These are phyloP conservation scores for Euphorbia neoarborescens DNA, from an alignment of 441 rosid species.

Conservation along the genomic window DNA sequence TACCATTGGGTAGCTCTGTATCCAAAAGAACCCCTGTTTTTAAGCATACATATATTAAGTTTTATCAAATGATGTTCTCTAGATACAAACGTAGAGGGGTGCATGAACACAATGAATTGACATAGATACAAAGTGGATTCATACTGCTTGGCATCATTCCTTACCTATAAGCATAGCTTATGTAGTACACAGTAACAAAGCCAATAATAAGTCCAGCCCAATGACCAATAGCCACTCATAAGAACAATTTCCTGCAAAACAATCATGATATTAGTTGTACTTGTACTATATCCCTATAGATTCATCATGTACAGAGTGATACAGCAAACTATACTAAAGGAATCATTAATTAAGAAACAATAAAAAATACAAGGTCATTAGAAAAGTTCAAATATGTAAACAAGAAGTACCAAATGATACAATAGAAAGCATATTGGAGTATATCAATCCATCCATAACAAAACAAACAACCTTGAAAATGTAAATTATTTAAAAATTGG, in stretches of 20 bases:
- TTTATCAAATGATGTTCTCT: too few species aligned
- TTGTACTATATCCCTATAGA: neutral
- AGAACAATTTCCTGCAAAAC: slow-evolving; percentile 55
- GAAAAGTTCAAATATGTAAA: neutral
- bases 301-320: neutral
- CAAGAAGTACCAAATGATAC: neutral
- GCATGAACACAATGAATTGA: slow-evolving; percentile 20
- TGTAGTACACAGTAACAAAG: slow-evolving; percentile 66
- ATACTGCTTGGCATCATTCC: neutral
- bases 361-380: neutral
- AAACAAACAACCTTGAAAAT: neutral
- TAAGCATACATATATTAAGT: too few species aligned
- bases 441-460: neutral
- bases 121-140: neutral
- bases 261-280: slow-evolving; percentile 7
- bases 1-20: too few species aligned
- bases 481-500: too few species aligned
- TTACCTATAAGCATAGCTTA: slow-evolving; percentile 75
- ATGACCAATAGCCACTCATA: slow-evolving; percentile 68
- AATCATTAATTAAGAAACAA: neutral
- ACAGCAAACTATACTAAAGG: neutral
- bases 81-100: too few species aligned
- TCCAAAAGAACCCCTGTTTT: too few species aligned
- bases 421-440: neutral
- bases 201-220: slow-evolving; percentile 85